A percentile compares a stretch with the other conserved stretches of the same genome.
phyloP scores from a whole-genome alignment of 2,329 filamentous ascomycete genomes.

The Davidsoniella eucalypti region DNA sequence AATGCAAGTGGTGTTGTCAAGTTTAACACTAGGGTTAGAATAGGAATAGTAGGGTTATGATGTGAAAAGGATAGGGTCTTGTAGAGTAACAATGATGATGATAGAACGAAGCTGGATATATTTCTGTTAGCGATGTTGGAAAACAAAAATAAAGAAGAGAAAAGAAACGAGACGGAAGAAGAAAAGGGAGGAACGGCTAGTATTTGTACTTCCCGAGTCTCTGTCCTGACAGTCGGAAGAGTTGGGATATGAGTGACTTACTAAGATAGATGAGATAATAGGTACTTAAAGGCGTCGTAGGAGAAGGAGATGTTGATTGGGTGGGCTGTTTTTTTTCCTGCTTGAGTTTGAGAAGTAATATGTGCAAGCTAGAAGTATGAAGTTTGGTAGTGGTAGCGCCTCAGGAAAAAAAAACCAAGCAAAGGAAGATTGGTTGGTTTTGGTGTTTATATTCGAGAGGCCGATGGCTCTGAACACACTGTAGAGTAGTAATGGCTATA shows the following conservation, averaged over 20 bases:
- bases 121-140: neutral
- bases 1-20: too few relatives aligned
- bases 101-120: neutral
- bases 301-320: too few relatives aligned
- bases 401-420: neutral
- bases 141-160: conserved; percentile 3
- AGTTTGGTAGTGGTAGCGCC: neutral
- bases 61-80: neutral
- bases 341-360: neutral
- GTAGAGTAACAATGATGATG: conserved; percentile 3
- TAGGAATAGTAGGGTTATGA: neutral
- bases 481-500: too few relatives aligned
- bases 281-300: too few relatives aligned
- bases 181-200: neutral
- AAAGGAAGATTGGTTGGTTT: neutral
- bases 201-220: neutral
- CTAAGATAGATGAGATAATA: neutral
- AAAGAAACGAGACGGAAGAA: neutral
- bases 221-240: neutral
- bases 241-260: neutral
- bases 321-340: too few relatives aligned
- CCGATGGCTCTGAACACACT: neutral
- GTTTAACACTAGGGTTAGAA: neutral
- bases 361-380: neutral
- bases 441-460: neutral